Base-by-base conservation (phyloP, 768 basidiomycete genomes). In the Daedalea quercina region DNA sequence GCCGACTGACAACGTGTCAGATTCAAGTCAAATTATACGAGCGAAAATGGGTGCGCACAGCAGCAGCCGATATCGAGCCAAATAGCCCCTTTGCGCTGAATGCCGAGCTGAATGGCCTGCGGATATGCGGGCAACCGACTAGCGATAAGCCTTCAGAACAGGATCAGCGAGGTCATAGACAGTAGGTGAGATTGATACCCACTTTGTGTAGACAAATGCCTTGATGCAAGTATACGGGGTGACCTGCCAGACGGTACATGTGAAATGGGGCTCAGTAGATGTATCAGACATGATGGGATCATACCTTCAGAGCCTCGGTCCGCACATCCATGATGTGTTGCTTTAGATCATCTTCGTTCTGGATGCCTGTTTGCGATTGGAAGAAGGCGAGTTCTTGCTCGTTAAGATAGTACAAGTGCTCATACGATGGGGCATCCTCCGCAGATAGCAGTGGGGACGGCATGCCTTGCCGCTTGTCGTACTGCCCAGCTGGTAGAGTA, bases 11-110 rank as follows among this genome's bases (percentile, higher is more conserved):
- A n/a, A 51, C 1, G 6, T 9, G 15, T 20, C 17, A 11, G 22
- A 66, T 52, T 8, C 3, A 20, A 7, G 23, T 31, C 28, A 9
- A 15, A 40, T 6, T 15, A 6, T 40, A 15, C 28, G 4, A 40
- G n/a, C 12, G 25, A 26, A 47, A 24, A 11, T 2, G 20, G n/a
- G 9, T 17, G 51, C 56, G 3, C 50, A 76, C 75, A 68, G 53
- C 72, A 73, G 51, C 73, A 73, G 2, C 72, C 75, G 12, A 76
- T 57, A 43, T 77, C 75, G 11, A 76, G 57, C 23, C 73, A 62
- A 8, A 76, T 64, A 1, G 67, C 70, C 1, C 67, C 62, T 11
- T 60, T 40, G 26, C 67, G 69, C 26, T 70, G 65, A 44, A 54
- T 63, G 8, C 69, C 72, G 22, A 75, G 62, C 45, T 63, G 61